phyloP scores from a whole-genome alignment of 2,329 filamentous ascomycete species.

The Fusarium hostae region DNA sequence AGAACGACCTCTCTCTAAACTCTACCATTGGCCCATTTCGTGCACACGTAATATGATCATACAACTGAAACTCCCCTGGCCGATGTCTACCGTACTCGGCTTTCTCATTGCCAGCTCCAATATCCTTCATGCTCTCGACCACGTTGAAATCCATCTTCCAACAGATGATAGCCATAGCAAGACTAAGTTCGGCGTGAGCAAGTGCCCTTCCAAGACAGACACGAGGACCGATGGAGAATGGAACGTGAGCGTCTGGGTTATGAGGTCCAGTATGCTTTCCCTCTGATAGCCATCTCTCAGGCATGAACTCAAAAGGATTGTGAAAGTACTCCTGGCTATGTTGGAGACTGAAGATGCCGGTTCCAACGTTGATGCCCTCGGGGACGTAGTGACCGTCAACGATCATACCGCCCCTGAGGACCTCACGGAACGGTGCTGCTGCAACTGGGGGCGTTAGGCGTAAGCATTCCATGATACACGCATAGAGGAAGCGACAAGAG shows the following conservation, averaged over 20 bases:
- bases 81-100: background rate
- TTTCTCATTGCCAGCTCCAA: background rate
- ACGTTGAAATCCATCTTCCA: slow-evolving; percentile 1
- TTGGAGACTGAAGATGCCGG: background rate
- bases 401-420: background rate
- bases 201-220: slow-evolving; percentile 1
- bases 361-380: background rate
- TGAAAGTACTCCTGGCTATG: background rate
- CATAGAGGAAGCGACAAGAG: background rate
- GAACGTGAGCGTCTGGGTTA: background rate
- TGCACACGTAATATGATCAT: background rate
- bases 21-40: background rate
- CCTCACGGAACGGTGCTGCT: background rate
- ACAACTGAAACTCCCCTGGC: background rate
- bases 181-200: background rate
- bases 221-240: background rate
- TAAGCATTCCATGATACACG: background rate
- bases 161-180: slow-evolving; percentile 1
- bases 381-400: background rate
- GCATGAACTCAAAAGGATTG: background rate
- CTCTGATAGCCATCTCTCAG: background rate
- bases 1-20: background rate
- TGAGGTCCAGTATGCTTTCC: background rate
- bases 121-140: background rate
- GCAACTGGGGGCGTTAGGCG: background rate